A percentile compares a stretch with the other conserved stretches of the same genome.
Evolutionary conservation across 805 yeast species (phyloP).

Genomic region (Candida maesae): DNA sequence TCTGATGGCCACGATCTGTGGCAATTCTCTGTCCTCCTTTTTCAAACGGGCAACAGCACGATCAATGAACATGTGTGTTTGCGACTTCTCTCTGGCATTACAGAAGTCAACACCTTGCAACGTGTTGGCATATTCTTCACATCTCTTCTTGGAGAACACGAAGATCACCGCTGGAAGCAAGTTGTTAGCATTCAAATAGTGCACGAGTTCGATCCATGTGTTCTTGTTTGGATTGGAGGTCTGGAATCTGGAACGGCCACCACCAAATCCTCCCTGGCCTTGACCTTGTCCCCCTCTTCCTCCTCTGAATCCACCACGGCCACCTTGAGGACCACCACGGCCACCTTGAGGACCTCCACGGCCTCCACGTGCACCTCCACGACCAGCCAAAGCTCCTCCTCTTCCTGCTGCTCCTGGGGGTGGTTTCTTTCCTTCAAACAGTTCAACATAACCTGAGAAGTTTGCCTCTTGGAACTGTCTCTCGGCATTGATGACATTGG

Average conservation of each 20-base stretch:
- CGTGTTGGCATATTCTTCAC: constrained; percentile 89
- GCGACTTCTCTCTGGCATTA: constrained; percentile 80
- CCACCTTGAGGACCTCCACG: constrained; percentile 14
- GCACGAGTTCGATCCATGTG: constrained; percentile 73
- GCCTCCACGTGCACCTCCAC: constrained; percentile 33
- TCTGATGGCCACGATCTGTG: constrained; percentile 81
- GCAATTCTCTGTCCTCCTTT: constrained; percentile 88
- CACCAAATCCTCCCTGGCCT: constrained; percentile 24
- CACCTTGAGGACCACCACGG: constrained; percentile 43
- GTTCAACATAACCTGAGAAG: constrained; percentile 56
- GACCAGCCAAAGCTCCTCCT: constrained; percentile 36
- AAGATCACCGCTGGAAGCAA: constrained; percentile 90
- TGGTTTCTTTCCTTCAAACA: constrained; percentile 40
- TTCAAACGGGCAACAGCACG: constrained; percentile 82
- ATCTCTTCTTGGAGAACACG: constrained; percentile 88
- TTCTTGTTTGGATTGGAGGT: constrained; percentile 59
- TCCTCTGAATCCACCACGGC: constrained; percentile 33
- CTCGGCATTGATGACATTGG: constrained; percentile 69
- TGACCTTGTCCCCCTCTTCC: constrained; percentile 27
- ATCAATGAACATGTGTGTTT: constrained; percentile 90
- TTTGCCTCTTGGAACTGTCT: constrained; percentile 65
- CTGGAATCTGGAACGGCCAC: constrained; percentile 31
- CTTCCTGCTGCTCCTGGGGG: constrained; percentile 41
- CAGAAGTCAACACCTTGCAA: constrained; percentile 74
- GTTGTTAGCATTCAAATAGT: constrained; percentile 59